A percentile compares a stretch with the other conserved stretches of the same genome.
phyloP scores from a whole-genome alignment of 192 early-diverging fungal genomes.

The Coemansia sp. region DNA sequence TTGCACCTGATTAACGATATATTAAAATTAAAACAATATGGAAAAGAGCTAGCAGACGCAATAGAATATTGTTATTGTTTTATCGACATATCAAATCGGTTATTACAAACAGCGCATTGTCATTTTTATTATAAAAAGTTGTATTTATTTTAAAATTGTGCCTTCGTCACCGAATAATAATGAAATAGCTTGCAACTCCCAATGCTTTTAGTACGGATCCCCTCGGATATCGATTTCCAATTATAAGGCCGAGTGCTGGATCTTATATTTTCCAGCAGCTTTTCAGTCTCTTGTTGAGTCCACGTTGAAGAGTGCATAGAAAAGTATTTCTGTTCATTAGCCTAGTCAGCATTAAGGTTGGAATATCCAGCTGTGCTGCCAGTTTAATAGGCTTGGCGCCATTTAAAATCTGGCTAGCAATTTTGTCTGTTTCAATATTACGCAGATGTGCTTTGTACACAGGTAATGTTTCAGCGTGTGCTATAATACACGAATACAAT shows the following conservation, averaged over 20 bases:
- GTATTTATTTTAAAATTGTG: too few relatives aligned
- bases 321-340: too few relatives aligned
- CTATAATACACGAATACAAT: too few relatives aligned
- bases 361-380: not conserved
- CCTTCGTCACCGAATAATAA: too few relatives aligned
- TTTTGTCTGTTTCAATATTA: not conserved
- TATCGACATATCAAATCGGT: too few relatives aligned
- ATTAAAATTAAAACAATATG: not conserved
- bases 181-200: too few relatives aligned
- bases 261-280: not conserved
- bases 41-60: too few relatives aligned
- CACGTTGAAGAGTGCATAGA: not conserved
- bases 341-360: not conserved
- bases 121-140: too few relatives aligned
- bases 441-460: too few relatives aligned
- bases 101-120: too few relatives aligned
- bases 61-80: too few relatives aligned
- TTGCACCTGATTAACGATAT: slow-evolving; percentile 2
- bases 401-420: not conserved
- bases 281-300: not conserved
- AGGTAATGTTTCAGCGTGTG: too few relatives aligned
- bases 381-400: not conserved
- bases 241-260: not conserved
- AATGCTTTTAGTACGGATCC: not conserved
- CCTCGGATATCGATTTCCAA: not conserved